Evolutionary conservation across 768 basidiomycete species (phyloP), one percentile per base, ranked within the genome.

Genomic region (Auricularia sp.): DNA sequence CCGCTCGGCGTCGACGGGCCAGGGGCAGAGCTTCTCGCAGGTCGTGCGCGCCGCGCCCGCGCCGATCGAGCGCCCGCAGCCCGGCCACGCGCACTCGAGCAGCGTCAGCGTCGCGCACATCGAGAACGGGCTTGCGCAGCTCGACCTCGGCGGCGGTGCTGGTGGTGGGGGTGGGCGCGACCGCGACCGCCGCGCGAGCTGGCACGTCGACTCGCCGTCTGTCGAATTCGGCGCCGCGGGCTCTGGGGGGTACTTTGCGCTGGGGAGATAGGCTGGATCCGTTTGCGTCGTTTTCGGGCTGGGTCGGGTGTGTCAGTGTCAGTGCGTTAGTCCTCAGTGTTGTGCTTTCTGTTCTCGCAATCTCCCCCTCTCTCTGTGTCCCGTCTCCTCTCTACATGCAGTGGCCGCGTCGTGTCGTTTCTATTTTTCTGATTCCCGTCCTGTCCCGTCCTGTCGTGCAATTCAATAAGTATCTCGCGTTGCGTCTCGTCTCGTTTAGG

Each of bases 151-250:
- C 29, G 23, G 16, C 56, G 29, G 7, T 8, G 23, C 18, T 29
- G 39, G 39, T 14, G 39, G 8, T 29, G 29, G 29, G 29, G 39
- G 7, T 18, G 56, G 23, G 14, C 21, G 23, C 29, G 56, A 33
- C 21, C 56, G 56, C 34, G 56, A 59, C 29, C 56, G 56, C 23
- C 56, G 56, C 56, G 56, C 56, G 29, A 59, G 56, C 56, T 59
- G 56, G 56, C 56, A 59, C 34, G 56, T 59, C 56, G 56, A 59
- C 29, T 33, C 29, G 29, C 56, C 56, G 23, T n/a, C 16, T 29
- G 56, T 59, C 23, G 56, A 59, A 11, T 12, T 12, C 56, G 16
- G 16, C 23, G 23, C 23, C 56, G 56, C 23, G 8, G 56, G 56
- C 29, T 29, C 29, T 29, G 29, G 29, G 23, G 56, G 23, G 29